These are phyloP conservation scores for Aspergillus bertholletiae DNA, from an alignment of 495 filamentous ascomycete species.

Conservation along the genomic window DNA sequence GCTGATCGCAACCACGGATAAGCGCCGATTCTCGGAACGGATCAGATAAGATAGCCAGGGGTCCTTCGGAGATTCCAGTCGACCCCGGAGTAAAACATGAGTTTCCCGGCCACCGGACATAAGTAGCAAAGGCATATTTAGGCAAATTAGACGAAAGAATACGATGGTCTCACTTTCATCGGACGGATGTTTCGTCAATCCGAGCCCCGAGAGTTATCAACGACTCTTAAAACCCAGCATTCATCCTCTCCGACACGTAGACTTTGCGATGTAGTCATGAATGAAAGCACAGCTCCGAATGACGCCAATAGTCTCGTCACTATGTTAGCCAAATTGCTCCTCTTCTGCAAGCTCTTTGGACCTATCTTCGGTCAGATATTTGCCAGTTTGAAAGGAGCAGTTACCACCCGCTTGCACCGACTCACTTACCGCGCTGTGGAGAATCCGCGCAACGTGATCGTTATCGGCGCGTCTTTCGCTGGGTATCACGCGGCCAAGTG, in stretches of 20 bases:
- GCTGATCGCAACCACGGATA: too few relatives aligned
- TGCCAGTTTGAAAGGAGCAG: slow-evolving; percentile 11
- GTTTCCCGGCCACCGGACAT: background rate
- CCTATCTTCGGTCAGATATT: slow-evolving; percentile 18
- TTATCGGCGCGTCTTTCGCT: slow-evolving; percentile 55
- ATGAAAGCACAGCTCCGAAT: background rate
- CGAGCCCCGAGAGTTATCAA: background rate
- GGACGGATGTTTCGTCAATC: background rate
- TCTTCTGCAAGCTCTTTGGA: slow-evolving; percentile 14
- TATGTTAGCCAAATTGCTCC: slow-evolving; percentile 4
- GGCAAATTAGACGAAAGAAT: background rate
- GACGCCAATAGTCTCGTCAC: background rate
- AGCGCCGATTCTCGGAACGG: background rate
- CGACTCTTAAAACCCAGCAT: background rate
- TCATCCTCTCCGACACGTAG: background rate
- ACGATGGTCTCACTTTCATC: background rate
- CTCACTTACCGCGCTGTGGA: slow-evolving; percentile 11
- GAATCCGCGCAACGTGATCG: slow-evolving; percentile 42
- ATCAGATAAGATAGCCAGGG: slow-evolving; percentile 3
- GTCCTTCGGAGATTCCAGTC: slow-evolving; percentile 9
- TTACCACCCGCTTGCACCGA: slow-evolving; percentile 14
- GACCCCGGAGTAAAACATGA: background rate
- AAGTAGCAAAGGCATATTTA: background rate
- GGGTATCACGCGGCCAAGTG: slow-evolving; percentile 43
- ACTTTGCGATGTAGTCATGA: too few relatives aligned